Conservation (phyloP, 176 grass and related monocot species). For the Triticum timopheevii region DNA sequence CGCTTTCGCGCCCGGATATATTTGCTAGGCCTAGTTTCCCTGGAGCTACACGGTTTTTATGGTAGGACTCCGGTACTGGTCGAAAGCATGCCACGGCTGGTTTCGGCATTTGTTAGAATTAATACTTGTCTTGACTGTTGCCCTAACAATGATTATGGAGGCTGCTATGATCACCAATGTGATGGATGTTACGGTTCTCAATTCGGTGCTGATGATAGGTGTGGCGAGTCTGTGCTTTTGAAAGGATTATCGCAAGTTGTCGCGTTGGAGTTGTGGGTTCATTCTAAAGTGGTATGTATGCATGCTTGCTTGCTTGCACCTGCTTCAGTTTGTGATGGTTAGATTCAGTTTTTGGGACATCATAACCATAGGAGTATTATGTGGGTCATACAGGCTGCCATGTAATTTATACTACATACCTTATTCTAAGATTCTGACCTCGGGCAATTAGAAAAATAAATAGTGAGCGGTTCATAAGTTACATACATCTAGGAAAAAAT, state of each 20-base stretch:
- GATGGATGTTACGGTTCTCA: neutral
- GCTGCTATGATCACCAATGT: neutral
- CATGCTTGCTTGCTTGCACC: neutral
- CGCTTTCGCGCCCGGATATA: neutral
- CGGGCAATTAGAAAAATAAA: too few species aligned
- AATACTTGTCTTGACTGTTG: neutral
- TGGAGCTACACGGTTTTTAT: neutral
- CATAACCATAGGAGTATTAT: neutral
- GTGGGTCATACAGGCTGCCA: neutral
- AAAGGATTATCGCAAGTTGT: neutral
- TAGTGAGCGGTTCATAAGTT: too few species aligned
- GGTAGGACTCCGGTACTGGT: neutral
- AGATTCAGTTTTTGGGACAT: neutral
- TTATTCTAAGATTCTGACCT: neutral
- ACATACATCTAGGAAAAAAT: neutral
- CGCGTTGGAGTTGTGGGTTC: neutral
- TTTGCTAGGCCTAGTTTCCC: neutral
- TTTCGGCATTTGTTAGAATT: neutral
- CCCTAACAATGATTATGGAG: neutral
- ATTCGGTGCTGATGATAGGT: neutral
- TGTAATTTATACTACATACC: neutral
- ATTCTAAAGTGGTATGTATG: neutral
- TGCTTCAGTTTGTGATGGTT: neutral
- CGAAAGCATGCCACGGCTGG: neutral
- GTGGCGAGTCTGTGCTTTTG: neutral